Base-by-base conservation (phyloP, 2,329 filamentous ascomycete species). In the Fusarium xylarioides region DNA sequence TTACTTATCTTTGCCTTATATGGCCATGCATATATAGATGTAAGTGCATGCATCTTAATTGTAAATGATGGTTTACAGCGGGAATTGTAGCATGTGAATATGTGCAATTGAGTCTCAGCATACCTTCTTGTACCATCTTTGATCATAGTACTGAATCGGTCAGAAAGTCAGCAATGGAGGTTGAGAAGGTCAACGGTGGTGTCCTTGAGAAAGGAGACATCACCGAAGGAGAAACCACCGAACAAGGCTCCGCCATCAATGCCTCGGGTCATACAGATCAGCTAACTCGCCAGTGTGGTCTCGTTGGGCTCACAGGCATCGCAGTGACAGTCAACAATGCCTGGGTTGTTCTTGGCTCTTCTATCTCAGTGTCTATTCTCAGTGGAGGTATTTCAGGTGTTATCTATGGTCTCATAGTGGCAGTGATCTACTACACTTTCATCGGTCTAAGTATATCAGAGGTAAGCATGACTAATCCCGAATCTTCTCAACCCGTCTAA, bases 261-360 rank as follows among this genome's bases (percentile, higher is more conserved):
- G 75, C 68, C 1, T 76, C 72, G 2, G 76, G 75, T 0, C 75
- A 78, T n/a, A 46, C 42, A 2, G 76, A 78, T 18, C 71, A 78
- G 28, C 65, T 78, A 2, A 71, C 52, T 10, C 68, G 76, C 2
- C 76, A 78, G 30, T 78, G 77, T 30, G 76, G 76, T 1, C 72
- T 78, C 0, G 32, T 78, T 2, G 76, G 76, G 0, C 70, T 78
- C 1, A 78, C 76, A 2, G 76, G 76, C 2, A 76, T 77, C 15
- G 76, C 76, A 10, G 75, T 78, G 0, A 78, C 76, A 1, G 76
- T 78, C 37, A 78, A 78, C 40, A 78, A 78, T 50, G 76, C 76
- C 1, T 78, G 76, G 76, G 76, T 78, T 0, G 76, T 78, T 4
- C 58, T 78, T 0, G 75, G 76, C 1, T 78, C 76, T 1, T 78